Conservation (phyloP, 2,329 filamentous ascomycete genomes). For the Ophiostoma piceae region DNA sequence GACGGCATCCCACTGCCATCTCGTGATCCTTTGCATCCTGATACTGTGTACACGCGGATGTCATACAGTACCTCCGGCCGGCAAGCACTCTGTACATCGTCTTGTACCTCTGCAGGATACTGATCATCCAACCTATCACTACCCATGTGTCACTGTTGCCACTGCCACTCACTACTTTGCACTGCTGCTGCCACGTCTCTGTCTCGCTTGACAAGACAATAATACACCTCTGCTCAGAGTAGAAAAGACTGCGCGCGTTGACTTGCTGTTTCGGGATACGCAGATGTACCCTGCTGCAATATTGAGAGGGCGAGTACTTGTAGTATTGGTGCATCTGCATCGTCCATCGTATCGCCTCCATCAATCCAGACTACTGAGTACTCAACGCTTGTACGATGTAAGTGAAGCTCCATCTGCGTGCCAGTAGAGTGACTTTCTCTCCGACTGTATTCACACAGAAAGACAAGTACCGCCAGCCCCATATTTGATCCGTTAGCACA, state of each 20-base stretch:
- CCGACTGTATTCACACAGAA: background rate
- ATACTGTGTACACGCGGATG: background rate
- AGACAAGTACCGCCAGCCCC: background rate
- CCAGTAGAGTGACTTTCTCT: background rate
- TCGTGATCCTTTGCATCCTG: background rate
- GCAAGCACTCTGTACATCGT: background rate
- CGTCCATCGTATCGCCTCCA: background rate
- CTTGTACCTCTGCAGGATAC: background rate
- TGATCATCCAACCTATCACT: background rate
- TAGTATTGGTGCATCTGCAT: background rate
- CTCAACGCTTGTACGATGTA: background rate
- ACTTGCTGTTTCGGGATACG: conserved; percentile 19
- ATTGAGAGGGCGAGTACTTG: background rate
- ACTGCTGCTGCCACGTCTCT: background rate
- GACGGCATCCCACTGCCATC: no score
- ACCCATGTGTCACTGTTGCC: background rate
- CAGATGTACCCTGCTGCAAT: background rate
- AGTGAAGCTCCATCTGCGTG: background rate
- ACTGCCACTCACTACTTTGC: background rate
- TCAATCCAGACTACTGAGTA: background rate
- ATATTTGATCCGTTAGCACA: background rate
- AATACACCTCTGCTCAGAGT: background rate
- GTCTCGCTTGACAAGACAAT: background rate
- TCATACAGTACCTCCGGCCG: background rate
- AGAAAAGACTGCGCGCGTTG: conserved; percentile 15